Conservation (phyloP, 2,329 filamentous ascomycete genomes). For the Tympanopsis confertula region DNA sequence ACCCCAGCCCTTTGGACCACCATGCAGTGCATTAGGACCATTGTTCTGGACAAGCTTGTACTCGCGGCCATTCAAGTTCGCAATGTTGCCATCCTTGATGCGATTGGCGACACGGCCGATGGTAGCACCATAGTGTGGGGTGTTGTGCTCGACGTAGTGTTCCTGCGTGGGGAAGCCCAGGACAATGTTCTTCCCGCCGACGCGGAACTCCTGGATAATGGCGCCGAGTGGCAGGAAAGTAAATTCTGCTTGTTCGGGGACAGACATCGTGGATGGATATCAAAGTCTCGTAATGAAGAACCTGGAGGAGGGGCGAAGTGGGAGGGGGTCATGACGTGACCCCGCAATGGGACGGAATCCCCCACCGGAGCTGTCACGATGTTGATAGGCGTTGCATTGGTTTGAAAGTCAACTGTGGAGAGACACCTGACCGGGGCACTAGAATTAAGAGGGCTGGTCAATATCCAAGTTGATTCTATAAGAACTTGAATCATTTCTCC, state of each 20-base stretch:
- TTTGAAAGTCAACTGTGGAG: no score
- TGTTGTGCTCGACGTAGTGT: constrained; percentile 65
- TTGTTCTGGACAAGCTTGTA: constrained; percentile 69
- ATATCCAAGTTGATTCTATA: no score
- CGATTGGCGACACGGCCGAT: constrained; percentile 82
- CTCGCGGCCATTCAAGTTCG: constrained; percentile 57
- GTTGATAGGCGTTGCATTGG: no score
- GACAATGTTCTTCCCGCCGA: constrained; percentile 76
- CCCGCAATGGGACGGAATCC: background rate
- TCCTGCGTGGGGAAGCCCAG: constrained; percentile 69
- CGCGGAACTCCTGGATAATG: constrained; percentile 69
- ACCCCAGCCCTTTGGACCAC: constrained; percentile 67
- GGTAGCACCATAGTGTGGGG: constrained; percentile 79
- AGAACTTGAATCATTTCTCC: no score
- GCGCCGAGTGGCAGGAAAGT: constrained; percentile 66
- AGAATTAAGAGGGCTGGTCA: no score
- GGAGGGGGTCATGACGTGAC: background rate
- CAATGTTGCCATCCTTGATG: constrained; percentile 59
- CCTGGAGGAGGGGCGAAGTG: background rate
- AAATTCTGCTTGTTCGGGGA: constrained; percentile 34
- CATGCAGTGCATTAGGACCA: constrained; percentile 64
- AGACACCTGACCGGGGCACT: no score
- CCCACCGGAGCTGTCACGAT: background rate
- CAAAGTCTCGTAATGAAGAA: background rate
- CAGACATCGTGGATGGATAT: background rate